Evolutionary conservation across 140 eudicot genomes (phyloP), one percentile per base, ranked within the genome.

Genomic region (Bidens hawaiensis): DNA sequence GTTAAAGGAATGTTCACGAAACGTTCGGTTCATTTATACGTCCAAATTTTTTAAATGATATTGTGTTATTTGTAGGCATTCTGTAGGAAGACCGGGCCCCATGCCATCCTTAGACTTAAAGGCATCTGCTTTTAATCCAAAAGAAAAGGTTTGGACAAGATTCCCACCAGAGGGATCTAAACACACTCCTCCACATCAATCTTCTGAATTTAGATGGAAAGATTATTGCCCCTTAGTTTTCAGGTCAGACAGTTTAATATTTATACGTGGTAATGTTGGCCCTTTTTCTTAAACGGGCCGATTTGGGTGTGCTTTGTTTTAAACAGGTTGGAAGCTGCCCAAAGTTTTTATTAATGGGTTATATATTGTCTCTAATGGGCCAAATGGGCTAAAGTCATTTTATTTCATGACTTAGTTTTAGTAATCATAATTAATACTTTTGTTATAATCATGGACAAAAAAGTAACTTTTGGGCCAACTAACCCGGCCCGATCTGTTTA

Each of bases 101-200:
- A 62, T 74, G 27, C 88, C 97, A 64, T 85, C 99, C 0, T 87
- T 94, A 24, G 97, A 94, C 75, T 77, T 94, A 52, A 94, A 85
- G 80, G 45, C 99, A 6, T 94, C 99, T 3, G 99, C 97, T 50
- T 94, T 94, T 56, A 95, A 94, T 67, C 97, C 99, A 9, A 88
- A 85, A 60, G 99, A 94, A 49, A 94, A 94, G 58, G 85, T 74
- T 2, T 94, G 99, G 99, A 94, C 99, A 60, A 85, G 83, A 65
- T 94, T 94, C 30, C 99, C 99, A 41, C 74, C 96, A 8, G 99
- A 88, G 62, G 99, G 99, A 67, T 94, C 99, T 40, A 94, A 94
- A 60, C 34, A 73, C 74, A 94, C 99, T 22, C 99, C 99, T 34
- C 99, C 99, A 8, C 99, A 94, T 65, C 82, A 75, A 36, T 88